Evolutionary conservation across 805 yeast species (phyloP).

Genomic region (Pichia heedii): DNA sequence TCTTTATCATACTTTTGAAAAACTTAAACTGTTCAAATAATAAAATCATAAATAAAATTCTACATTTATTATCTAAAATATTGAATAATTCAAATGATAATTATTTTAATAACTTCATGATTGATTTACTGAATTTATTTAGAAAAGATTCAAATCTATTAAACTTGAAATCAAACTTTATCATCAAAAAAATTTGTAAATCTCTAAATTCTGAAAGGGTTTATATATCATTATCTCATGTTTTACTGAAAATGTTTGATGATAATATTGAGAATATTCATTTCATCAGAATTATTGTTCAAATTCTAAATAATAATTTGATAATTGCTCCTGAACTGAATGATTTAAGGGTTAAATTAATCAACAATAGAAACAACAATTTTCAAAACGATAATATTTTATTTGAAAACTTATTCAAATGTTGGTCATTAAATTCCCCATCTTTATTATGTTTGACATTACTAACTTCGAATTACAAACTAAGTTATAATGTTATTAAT

Average conservation of each 20-base stretch:
- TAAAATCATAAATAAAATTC: constrained; percentile 64
- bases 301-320: constrained; percentile 76
- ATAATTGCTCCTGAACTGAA: constrained; percentile 78
- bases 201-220: constrained; percentile 77
- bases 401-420: constrained; percentile 68
- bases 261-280: constrained; percentile 45
- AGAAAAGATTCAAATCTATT: constrained; percentile 58
- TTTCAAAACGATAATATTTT: constrained; percentile 34
- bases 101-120: constrained; percentile 68
- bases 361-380: constrained; percentile 26
- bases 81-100: constrained; percentile 64
- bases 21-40: constrained; percentile 65
- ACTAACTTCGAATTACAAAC: constrained; percentile 78
- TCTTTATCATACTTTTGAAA: constrained; percentile 68
- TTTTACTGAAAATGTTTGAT: constrained; percentile 36
- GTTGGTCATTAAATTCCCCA: constrained; percentile 90
- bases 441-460: constrained; percentile 81
- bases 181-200: constrained; percentile 74
- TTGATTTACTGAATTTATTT: constrained; percentile 59
- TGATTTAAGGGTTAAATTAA: constrained; percentile 57
- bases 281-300: constrained; percentile 75
- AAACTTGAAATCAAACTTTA: constrained; percentile 71
- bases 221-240: constrained; percentile 70
- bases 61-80: constrained; percentile 64
- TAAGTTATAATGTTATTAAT: constrained; percentile 75